Conservation (phyloP, 2,329 filamentous ascomycete species). For the Sclerotinia spermophila region DNA sequence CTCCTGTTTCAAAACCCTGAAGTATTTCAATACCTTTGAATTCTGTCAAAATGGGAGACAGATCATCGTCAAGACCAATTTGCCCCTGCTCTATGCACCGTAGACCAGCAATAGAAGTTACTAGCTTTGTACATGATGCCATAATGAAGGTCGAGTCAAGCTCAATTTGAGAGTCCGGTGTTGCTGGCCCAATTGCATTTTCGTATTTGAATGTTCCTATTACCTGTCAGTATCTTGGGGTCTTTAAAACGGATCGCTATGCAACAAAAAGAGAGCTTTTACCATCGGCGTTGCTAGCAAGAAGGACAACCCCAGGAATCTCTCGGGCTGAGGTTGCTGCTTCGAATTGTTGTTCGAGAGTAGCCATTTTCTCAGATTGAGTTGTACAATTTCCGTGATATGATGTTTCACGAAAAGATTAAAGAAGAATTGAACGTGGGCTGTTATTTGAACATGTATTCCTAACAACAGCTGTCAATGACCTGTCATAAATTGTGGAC, state of each 20-base stretch:
- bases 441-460: neutral
- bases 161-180: constrained; percentile 53
- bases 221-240: neutral
- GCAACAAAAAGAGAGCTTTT: neutral
- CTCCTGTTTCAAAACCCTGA: constrained; percentile 26
- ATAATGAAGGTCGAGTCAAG: constrained; percentile 59
- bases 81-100: constrained; percentile 52
- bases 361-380: constrained; percentile 14
- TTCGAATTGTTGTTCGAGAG: constrained; percentile 25
- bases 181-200: constrained; percentile 37
- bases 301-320: constrained; percentile 26
- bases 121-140: constrained; percentile 55
- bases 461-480: neutral
- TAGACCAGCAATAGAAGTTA: constrained; percentile 50
- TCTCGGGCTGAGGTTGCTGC: constrained; percentile 21
- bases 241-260: neutral
- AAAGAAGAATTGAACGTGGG: neutral
- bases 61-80: constrained; percentile 46
- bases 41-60: constrained; percentile 29
- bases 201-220: constrained; percentile 39
- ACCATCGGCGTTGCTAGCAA: constrained; percentile 26
- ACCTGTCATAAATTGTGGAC: neutral
- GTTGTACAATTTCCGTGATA: neutral
- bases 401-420: neutral
- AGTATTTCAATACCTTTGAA: constrained; percentile 31